These are phyloP conservation scores for Amphicarpaea edgeworthii DNA, from an alignment of 306 rosid species.

Conservation along the genomic window DNA sequence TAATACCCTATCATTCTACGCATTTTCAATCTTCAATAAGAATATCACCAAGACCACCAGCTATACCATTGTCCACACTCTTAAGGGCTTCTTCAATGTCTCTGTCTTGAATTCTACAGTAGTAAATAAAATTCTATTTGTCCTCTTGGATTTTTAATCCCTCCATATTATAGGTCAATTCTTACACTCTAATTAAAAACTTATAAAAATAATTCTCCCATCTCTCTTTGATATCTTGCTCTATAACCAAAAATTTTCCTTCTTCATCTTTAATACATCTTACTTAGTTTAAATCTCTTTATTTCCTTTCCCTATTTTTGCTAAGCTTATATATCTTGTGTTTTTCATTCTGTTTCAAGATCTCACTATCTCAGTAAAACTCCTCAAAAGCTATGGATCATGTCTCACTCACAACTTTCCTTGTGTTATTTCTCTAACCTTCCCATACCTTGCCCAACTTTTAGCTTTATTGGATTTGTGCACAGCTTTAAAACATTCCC, in stretches of 20 bases:
- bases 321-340: neutral
- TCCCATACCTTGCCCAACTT: neutral
- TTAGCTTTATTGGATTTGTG: neutral
- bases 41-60: neutral
- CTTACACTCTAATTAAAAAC: neutral
- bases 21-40: neutral
- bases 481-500: neutral
- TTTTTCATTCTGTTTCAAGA: constrained; percentile 1
- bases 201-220: neutral
- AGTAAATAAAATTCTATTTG: neutral
- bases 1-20: neutral
- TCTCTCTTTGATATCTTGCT: neutral
- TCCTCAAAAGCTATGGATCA: neutral
- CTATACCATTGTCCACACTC: neutral
- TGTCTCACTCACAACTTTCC: neutral
- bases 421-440: neutral
- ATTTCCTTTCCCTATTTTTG: neutral
- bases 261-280: no score
- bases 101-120: neutral
- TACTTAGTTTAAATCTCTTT: no score
- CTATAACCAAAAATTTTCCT: neutral
- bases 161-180: neutral
- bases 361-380: constrained; percentile 9
- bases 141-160: neutral
- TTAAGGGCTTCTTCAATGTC: neutral